Evolutionary conservation across 495 filamentous ascomycete genomes (phyloP).

Genomic region (Patellaria atrata): DNA sequence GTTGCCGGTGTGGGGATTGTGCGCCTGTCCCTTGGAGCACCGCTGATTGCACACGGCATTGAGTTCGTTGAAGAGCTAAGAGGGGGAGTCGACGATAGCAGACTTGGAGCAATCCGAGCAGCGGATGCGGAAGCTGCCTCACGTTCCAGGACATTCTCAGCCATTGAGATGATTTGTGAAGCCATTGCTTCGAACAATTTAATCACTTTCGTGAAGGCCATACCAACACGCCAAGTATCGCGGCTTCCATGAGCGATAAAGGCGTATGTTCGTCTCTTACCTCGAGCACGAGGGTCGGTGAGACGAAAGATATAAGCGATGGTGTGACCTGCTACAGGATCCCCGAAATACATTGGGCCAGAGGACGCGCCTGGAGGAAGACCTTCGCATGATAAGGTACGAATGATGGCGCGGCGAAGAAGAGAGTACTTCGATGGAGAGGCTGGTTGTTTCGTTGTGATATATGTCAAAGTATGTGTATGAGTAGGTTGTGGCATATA

Average conservation of each 20-base stretch:
- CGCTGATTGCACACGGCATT: constrained; percentile 8
- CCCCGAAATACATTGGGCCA: constrained; percentile 78
- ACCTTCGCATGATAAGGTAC: constrained; percentile 72
- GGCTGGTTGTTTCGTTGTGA: constrained; percentile 67
- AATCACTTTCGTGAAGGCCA: constrained; percentile 59
- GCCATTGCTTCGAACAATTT: constrained; percentile 65
- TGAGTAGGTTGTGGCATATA: constrained; percentile 31
- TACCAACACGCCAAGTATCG: constrained; percentile 59
- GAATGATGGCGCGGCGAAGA: constrained; percentile 70
- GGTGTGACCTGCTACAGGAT: constrained; percentile 68
- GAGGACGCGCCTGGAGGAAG: constrained; percentile 61
- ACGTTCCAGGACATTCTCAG: constrained; percentile 30
- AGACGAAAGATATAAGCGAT: constrained; percentile 89
- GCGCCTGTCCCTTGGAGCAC: constrained; percentile 10
- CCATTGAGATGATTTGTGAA: constrained; percentile 52
- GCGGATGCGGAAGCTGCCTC: constrained; percentile 12
- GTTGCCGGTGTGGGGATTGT: too few relatives aligned
- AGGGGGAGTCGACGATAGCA: constrained; percentile 21
- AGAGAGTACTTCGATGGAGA: constrained; percentile 67
- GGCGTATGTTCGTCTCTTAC: constrained; percentile 73
- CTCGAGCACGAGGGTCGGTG: constrained; percentile 74
- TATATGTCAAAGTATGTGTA: constrained; percentile 71
- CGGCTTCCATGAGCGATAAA: constrained; percentile 63
- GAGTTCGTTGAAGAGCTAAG: constrained; percentile 13
- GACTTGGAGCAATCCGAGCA: constrained; percentile 15